A percentile compares a stretch with the other conserved stretches of the same genome.
Evolutionary conservation across 2,329 filamentous ascomycete genomes (phyloP).

Genomic region (Tolypocladium inflatum): DNA sequence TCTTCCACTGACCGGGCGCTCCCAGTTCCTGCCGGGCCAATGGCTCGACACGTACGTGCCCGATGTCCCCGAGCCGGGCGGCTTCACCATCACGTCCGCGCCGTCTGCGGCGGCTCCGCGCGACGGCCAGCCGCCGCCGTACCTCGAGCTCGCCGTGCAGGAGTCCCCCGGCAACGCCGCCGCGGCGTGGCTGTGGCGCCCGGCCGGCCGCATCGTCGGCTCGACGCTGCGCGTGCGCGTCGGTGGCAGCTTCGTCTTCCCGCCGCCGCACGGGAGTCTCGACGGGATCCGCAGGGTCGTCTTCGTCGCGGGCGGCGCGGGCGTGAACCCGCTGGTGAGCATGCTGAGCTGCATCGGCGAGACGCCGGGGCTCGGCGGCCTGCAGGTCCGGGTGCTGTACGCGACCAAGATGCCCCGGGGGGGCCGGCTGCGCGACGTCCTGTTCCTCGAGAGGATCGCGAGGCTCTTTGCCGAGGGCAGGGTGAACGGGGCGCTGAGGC

Average conservation of each 20-base stretch:
- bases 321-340: slow-evolving; percentile 72
- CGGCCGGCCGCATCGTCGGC: slow-evolving; percentile 44
- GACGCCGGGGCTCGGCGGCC: neutral
- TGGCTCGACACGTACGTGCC: slow-evolving; percentile 82
- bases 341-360: slow-evolving; percentile 55
- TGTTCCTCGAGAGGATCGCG: slow-evolving; percentile 42
- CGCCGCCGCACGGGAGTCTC: slow-evolving; percentile 36
- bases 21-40: slow-evolving; percentile 64
- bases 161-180: slow-evolving; percentile 60
- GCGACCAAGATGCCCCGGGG: slow-evolving; percentile 31
- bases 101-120: slow-evolving; percentile 42
- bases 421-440: slow-evolving; percentile 22
- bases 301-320: slow-evolving; percentile 73
- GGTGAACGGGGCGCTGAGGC: slow-evolving; percentile 29
- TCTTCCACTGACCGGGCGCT: neutral
- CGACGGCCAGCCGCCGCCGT: slow-evolving; percentile 20
- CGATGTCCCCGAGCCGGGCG: slow-evolving; percentile 58
- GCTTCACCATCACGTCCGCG: slow-evolving; percentile 79
- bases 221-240: slow-evolving; percentile 56
- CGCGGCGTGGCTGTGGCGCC: slow-evolving; percentile 67
- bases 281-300: slow-evolving; percentile 50
- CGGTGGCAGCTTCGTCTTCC: slow-evolving; percentile 75
- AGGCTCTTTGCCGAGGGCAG: slow-evolving; percentile 25
- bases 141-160: slow-evolving; percentile 73
- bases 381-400: slow-evolving; percentile 54